Conservation (phyloP, 192 early-diverging fungal species). For the Podila clonocystis region DNA sequence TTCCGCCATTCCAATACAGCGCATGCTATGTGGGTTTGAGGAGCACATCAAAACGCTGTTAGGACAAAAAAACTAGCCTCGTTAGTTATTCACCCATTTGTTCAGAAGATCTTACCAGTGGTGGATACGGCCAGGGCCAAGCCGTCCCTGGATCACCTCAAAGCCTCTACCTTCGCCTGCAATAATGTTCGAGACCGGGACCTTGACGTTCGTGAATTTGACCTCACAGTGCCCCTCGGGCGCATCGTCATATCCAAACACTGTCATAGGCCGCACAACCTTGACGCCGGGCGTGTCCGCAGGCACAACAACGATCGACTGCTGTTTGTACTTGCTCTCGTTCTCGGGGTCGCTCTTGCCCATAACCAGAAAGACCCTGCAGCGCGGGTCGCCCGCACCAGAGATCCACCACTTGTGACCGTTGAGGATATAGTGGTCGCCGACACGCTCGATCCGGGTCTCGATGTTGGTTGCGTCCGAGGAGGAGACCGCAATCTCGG, state of each 20-base stretch:
- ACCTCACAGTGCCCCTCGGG: constrained; percentile 98
- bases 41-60: not conserved
- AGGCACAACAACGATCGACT: constrained; percentile 91
- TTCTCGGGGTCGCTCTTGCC: constrained; percentile 85
- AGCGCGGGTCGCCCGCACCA: constrained; percentile 93
- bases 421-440: constrained; percentile 75
- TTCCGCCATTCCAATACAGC: constrained; percentile 92
- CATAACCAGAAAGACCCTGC: constrained; percentile 91
- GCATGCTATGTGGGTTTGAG: constrained; percentile 67
- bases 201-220: constrained; percentile 86
- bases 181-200: constrained; percentile 90
- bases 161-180: constrained; percentile 97
- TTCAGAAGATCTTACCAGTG: constrained; percentile 69
- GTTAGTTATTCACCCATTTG: not conserved
- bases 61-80: not conserved
- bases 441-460: constrained; percentile 78
- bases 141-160: constrained; percentile 96
- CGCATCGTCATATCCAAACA: constrained; percentile 97
- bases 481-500: constrained; percentile 93
- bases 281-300: constrained; percentile 83
- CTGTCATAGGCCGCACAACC: constrained; percentile 86
- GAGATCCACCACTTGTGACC: constrained; percentile 99
- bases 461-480: constrained; percentile 99
- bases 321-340: constrained; percentile 82
- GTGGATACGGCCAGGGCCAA: constrained; percentile 97